Evolutionary conservation across 2,329 filamentous ascomycete species (phyloP), one percentile per base, ranked within the genome.

Genomic region (Atkinsonella hypoxylon): DNA sequence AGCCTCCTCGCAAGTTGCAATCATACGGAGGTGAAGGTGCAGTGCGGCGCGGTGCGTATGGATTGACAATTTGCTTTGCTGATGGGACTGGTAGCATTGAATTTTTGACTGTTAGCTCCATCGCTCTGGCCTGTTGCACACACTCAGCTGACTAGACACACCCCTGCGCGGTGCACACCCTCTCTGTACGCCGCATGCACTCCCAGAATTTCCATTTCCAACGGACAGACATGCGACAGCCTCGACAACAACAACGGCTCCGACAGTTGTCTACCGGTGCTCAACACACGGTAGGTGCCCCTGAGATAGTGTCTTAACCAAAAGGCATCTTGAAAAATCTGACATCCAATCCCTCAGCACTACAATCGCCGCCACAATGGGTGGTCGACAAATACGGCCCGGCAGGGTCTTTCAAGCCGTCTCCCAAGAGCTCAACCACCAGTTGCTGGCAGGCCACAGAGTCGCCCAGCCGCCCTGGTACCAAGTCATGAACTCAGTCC

Each of bases 401-500:
- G 66, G 72, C 40, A 65, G 70, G 62, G 70, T 77, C 60, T 70
- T 70, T 58, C 68, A 74, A 59, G 67, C 68, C 53, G 68, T 74
- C 54, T 62, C 67, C 26, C 62, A 67, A 47, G 65, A 75, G 56
- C 61, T 77, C 50, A 66, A 69, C 58, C 66, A 70, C 55, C 64
- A 60, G 47, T 61, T 71, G 55, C 64, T 73, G 48, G 55, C 59
- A 34, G 58, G 56, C 53, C 57, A 66, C 53, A 59, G 53, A 54
- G 61, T 60, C 48, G 60, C 64, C 59, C 62, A 61, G 45, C 67
- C 69, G 48, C 65, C 72, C 49, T 82, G 78, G 78, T 73, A 74
- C 53, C 62, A 70, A 10, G 72, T 74, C 31, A 63, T 81, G 56
- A 67, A 72, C 57, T 62, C 66, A 12, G 73, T 79, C 38, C 79